Base-by-base conservation (phyloP, 1,139 yeast genomes). In the Candida neerlandica region DNA sequence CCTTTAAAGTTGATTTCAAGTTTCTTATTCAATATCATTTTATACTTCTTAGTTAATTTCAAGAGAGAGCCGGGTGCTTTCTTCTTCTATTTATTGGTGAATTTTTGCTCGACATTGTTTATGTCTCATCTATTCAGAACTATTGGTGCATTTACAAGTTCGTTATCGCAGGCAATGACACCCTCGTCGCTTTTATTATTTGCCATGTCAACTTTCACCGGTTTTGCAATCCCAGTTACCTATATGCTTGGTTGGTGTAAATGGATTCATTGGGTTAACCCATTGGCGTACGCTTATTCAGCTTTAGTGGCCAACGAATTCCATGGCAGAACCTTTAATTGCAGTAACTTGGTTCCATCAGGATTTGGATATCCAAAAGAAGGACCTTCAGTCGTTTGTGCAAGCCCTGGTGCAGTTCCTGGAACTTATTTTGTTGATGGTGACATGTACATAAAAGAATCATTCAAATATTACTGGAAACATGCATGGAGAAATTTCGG, bases 401-500 rank as follows among this genome's bases (percentile, higher is more conserved):
- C 79, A 37, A 78, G 80, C 30, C 85, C 84, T 37, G 91, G 94
- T 54, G 70, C 92, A 5, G 63, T 62, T 4, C 71, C 89, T 4
- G 96, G 96, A 46, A 58, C 68, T 18, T 55, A 55, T 21, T 58
- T 55, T 45, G 86, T 90, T 42, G 55, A 63, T 33, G 96, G 96
- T 62, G 77, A 82, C 47, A 69, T 59, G 16, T 90, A 84, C 63
- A 56, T 89, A 44, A 59, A 57, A 4, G 54, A 58, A 12, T 66
- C 84, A 2, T 84, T 67, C 63, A 56, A 63, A 11, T 89, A 86
- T 66, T 59, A 65, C 41, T 75, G 79, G 56, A 52, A 70, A 7
- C 91, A 90, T 65, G 80, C 81, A 61, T 90, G 97, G 97, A 84
- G 96, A 71, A 85, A 90, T 62, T 81, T 84, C 57, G 96, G 96